Conservation (phyloP, 164 flowering plant genomes). For the Paratinospora sagittata region DNA sequence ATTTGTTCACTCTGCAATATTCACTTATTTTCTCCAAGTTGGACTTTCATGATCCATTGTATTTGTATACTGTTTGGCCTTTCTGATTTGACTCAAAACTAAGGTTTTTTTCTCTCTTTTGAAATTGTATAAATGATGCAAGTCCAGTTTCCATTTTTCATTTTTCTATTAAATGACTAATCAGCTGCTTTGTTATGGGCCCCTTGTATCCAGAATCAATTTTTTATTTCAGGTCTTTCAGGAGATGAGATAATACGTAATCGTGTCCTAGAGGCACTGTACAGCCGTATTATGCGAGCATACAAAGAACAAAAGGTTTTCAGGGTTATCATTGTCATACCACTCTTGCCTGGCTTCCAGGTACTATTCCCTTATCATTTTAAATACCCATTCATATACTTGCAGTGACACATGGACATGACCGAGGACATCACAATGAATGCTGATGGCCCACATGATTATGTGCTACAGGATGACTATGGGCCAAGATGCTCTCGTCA, state of each 20-base stretch:
- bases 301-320: conserved; percentile 71
- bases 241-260: conserved; percentile 80
- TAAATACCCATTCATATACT: neutral
- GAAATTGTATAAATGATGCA: neutral
- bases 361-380: conserved; percentile 25
- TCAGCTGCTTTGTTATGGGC: conserved; percentile 15
- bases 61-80: neutral
- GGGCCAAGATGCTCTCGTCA: neutral
- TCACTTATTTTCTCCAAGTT: neutral
- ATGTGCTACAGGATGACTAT: neutral
- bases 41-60: no score
- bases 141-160: neutral
- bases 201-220: conserved; percentile 77
- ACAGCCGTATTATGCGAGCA: conserved; percentile 78
- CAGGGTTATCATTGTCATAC: conserved; percentile 86
- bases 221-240: conserved; percentile 96
- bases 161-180: conserved; percentile 13
- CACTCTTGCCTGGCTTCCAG: conserved; percentile 97
- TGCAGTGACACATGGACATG: neutral
- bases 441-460: neutral
- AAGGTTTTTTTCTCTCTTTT: neutral
- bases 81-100: no score
- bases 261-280: conserved; percentile 82
- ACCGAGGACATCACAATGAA: neutral
- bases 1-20: neutral